Evolutionary conservation across 2,329 filamentous ascomycete genomes (phyloP).

Genomic region (Pseudovirgaria hyperparasitica): DNA sequence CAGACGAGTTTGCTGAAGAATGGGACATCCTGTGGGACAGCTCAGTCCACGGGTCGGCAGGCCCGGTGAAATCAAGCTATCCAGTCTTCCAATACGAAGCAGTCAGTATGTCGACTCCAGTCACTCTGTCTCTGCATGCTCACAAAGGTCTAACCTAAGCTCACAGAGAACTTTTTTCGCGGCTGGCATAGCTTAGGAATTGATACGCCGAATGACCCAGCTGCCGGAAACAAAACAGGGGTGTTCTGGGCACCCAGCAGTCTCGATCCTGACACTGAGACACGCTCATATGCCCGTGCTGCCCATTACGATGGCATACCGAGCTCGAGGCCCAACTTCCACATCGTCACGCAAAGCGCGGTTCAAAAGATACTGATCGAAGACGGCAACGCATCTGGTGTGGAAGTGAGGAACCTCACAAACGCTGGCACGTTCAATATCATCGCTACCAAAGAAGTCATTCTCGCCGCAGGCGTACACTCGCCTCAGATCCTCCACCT

Average conservation of each 20-base stretch:
- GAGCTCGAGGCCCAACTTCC: slow-evolving; percentile 15
- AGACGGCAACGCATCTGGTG: slow-evolving; percentile 8
- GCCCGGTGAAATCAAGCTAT: slow-evolving; percentile 13
- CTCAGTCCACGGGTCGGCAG: slow-evolving; percentile 10
- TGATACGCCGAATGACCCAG: slow-evolving; percentile 7
- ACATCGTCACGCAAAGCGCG: slow-evolving; percentile 12
- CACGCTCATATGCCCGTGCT: slow-evolving; percentile 20
- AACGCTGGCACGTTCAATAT: slow-evolving; percentile 5
- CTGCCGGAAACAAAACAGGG: slow-evolving; percentile 16
- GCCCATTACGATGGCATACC: slow-evolving; percentile 19
- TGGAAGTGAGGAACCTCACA: slow-evolving; percentile 7
- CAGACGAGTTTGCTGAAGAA: slow-evolving; percentile 8
- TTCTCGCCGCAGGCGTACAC: slow-evolving; percentile 46
- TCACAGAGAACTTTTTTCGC: slow-evolving; percentile 11
- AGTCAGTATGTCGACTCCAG: slow-evolving; percentile 6
- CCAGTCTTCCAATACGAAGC: slow-evolving; percentile 14
- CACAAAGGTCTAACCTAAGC: slow-evolving; percentile 1
- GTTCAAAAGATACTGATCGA: slow-evolving; percentile 12
- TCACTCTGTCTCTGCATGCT: background rate
- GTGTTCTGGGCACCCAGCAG: slow-evolving; percentile 24
- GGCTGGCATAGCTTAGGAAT: slow-evolving; percentile 9
- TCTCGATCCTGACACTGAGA: slow-evolving; percentile 19
- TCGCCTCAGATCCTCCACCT: slow-evolving; percentile 49
- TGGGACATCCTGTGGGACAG: slow-evolving; percentile 16
- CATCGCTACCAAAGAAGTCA: slow-evolving; percentile 32